Percentiles rank a stretch among this genome's conserved stretches.
phyloP scores from a whole-genome alignment of 2,329 filamentous ascomycete species.

The Monilinia aucupariae region DNA sequence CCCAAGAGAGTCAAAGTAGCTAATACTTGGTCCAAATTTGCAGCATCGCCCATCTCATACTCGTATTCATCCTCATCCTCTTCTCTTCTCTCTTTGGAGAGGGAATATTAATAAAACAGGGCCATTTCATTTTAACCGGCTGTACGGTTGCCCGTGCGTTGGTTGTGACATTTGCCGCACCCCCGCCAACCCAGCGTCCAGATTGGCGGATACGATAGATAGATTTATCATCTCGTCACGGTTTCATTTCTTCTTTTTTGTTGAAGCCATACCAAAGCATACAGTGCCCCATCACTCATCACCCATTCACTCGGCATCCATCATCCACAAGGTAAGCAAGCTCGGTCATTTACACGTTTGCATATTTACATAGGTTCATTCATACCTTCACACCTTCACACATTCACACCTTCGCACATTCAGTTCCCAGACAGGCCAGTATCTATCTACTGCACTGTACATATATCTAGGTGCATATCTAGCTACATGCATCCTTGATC shows the following conservation, averaged over 20 bases:
- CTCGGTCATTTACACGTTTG: conserved; percentile 31
- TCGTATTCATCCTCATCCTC: too few relatives aligned
- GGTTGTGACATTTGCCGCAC: conserved; percentile 26
- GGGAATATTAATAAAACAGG: neutral
- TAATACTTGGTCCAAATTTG: neutral
- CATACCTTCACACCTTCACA: neutral
- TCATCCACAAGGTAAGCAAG: conserved; percentile 23
- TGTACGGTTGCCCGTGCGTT: conserved; percentile 30
- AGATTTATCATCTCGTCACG: neutral
- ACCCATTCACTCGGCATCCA: too few relatives aligned
- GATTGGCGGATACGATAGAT: conserved; percentile 27
- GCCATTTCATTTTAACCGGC: conserved; percentile 24
- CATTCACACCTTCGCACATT: neutral
- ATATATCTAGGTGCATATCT: too few relatives aligned
- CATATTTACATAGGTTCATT: neutral
- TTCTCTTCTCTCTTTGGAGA: conserved; percentile 8
- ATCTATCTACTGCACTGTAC: too few relatives aligned
- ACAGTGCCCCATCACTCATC: too few relatives aligned
- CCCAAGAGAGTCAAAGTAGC: neutral
- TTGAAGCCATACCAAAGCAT: conserved; percentile 9
- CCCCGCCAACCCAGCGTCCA: conserved; percentile 26
- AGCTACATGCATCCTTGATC: neutral
- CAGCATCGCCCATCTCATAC: neutral
- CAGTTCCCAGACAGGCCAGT: too few relatives aligned
- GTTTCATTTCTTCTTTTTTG: conserved; percentile 3